Conservation (phyloP, 257 asterid species). For the Parsonsia alboflavescens region DNA sequence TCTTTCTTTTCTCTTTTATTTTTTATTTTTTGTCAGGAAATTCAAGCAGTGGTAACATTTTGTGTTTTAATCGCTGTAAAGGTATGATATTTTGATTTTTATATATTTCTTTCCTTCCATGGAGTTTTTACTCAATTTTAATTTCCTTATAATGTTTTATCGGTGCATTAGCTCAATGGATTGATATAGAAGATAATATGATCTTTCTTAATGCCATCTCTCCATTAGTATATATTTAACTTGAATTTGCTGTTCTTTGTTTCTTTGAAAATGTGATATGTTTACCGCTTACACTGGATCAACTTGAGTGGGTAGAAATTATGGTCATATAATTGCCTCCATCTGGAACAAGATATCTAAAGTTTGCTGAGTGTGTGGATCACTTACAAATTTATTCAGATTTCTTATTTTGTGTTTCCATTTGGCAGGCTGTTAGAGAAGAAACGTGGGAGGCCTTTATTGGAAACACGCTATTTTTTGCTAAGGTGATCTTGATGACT, state of each 20-base stretch:
- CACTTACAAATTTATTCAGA: not conserved
- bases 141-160: not conserved
- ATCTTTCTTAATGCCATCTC: not conserved
- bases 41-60: conserved; percentile 71
- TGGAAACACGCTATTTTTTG: conserved; percentile 54
- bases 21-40: conserved; percentile 48
- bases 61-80: conserved; percentile 56
- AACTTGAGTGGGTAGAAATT: not conserved
- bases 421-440: conserved; percentile 60
- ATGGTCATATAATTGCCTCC: not conserved
- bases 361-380: not conserved
- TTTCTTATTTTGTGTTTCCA: conserved; percentile 18
- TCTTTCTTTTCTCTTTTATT: too few relatives aligned
- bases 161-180: not conserved
- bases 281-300: not conserved
- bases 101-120: not conserved
- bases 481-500: conserved; percentile 51
- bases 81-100: conserved; percentile 29
- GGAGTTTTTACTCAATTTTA: not conserved
- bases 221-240: not conserved
- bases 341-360: not conserved
- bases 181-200: not conserved
- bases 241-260: not conserved
- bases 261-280: not conserved
- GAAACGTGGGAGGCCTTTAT: conserved; percentile 89